Evolutionary conservation across 176 grass and related monocot genomes (phyloP).

Genomic region (Triticum monococcum): DNA sequence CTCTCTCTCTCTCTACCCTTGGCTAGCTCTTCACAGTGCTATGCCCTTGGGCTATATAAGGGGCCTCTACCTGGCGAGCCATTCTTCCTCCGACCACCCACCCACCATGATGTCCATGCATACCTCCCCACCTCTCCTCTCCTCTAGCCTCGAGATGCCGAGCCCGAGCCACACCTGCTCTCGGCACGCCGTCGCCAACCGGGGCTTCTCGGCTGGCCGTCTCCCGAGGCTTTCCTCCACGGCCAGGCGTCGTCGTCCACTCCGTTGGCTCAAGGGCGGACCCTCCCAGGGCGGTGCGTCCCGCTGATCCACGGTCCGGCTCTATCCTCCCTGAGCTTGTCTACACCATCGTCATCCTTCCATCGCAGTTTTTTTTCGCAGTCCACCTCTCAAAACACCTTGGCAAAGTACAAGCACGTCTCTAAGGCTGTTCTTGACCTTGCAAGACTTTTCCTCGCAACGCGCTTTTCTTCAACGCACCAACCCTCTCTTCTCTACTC

Average conservation of each 20-base stretch:
- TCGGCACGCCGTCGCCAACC: background rate
- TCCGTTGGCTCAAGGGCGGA: background rate
- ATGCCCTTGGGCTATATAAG: slow-evolving; percentile 1
- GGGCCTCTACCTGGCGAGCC: background rate
- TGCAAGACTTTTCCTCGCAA: slow-evolving; percentile 1
- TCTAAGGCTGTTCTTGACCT: background rate
- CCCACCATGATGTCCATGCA: background rate
- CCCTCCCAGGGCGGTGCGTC: background rate
- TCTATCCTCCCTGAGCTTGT: slow-evolving; percentile 30
- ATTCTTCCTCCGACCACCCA: background rate
- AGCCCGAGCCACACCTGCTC: background rate
- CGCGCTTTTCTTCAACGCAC: background rate
- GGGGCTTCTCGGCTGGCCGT: background rate
- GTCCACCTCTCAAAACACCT: background rate
- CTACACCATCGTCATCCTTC: background rate
- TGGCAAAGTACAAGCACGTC: background rate
- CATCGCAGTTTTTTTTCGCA: background rate
- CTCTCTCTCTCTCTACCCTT: background rate
- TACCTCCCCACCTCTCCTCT: background rate
- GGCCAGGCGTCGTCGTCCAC: too few species aligned
- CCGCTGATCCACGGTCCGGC: background rate
- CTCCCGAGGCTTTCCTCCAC: background rate
- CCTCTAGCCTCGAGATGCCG: background rate
- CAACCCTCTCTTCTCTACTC: background rate
- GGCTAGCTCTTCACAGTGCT: background rate